Evolutionary conservation across 352 stramenopile genomes (phyloP).

Genomic region (Phytopythium helicoides): DNA sequence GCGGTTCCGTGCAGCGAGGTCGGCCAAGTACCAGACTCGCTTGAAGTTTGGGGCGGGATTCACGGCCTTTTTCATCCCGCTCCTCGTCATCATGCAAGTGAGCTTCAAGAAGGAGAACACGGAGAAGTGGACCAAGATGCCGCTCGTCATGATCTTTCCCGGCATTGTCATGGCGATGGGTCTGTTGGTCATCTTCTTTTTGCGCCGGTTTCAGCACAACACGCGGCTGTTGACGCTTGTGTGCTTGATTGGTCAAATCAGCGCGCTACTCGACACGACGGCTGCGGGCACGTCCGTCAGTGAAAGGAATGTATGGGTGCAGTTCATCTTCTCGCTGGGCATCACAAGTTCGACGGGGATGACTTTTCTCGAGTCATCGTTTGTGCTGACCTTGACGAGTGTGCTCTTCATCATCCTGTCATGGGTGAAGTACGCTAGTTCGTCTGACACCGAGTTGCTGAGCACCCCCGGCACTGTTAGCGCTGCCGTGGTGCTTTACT

Average conservation of each 20-base stretch:
- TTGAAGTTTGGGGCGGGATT: slow-evolving; percentile 72
- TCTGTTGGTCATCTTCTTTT: slow-evolving; percentile 61
- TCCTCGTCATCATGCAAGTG: slow-evolving; percentile 86
- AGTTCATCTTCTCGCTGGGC: slow-evolving; percentile 84
- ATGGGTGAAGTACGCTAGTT: slow-evolving; percentile 53
- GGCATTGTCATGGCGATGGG: slow-evolving; percentile 77
- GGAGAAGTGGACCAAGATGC: slow-evolving; percentile 66
- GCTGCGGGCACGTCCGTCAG: slow-evolving; percentile 69
- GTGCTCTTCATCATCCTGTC: slow-evolving; percentile 77
- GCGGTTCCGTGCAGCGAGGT: slow-evolving; percentile 43
- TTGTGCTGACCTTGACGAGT: slow-evolving; percentile 54
- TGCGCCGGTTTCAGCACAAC: slow-evolving; percentile 56
- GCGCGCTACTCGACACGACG: slow-evolving; percentile 70
- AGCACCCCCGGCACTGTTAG: slow-evolving; percentile 69
- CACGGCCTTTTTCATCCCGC: slow-evolving; percentile 79
- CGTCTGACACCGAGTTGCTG: slow-evolving; percentile 28
- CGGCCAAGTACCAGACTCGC: slow-evolving; percentile 69
- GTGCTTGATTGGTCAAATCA: slow-evolving; percentile 72
- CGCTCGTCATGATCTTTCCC: slow-evolving; percentile 82
- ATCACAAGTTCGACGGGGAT: slow-evolving; percentile 81
- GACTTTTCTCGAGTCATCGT: slow-evolving; percentile 65
- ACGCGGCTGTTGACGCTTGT: slow-evolving; percentile 50
- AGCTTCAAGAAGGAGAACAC: slow-evolving; percentile 75
- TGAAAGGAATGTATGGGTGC: slow-evolving; percentile 83
- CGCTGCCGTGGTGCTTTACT: slow-evolving; percentile 71